phyloP scores from a whole-genome alignment of 257 asterid species.

The Ocimum tenuiflorum region DNA sequence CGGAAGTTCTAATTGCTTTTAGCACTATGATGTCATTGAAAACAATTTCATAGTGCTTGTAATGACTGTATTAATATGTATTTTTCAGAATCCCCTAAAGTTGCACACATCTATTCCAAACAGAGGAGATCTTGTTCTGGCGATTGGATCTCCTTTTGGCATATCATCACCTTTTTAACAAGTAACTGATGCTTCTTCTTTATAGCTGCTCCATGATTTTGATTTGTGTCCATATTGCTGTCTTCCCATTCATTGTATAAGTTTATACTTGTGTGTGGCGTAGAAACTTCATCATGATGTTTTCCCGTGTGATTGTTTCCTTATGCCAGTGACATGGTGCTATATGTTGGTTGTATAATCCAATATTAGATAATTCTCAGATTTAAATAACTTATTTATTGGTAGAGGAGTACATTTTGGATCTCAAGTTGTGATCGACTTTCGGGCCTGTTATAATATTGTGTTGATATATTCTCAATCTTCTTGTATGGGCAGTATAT shows the following conservation, averaged over 20 bases:
- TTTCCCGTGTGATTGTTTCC: conserved; percentile 11
- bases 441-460: conserved; percentile 4
- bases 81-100: conserved; percentile 47
- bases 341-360: conserved; percentile 6
- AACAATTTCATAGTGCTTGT: too few species aligned
- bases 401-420: conserved; percentile 5
- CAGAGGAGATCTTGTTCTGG: conserved; percentile 80
- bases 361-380: not conserved
- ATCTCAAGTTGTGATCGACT: too few species aligned
- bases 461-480: conserved; percentile 5
- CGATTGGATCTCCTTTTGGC: conserved; percentile 99
- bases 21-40: too few species aligned
- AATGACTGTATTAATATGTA: conserved; percentile 9
- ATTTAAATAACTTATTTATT: not conserved
- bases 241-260: not conserved
- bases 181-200: conserved; percentile 35
- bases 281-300: not conserved
- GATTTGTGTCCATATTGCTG: conserved; percentile 8
- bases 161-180: conserved; percentile 87
- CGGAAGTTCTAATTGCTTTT: not conserved
- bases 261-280: conserved; percentile 4
- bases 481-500: conserved; percentile 46
- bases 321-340: not conserved
- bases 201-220: conserved; percentile 6
- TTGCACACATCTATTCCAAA: conserved; percentile 48